phyloP scores from a whole-genome alignment of 257 asterid genomes.

The Handroanthus guayacan region DNA sequence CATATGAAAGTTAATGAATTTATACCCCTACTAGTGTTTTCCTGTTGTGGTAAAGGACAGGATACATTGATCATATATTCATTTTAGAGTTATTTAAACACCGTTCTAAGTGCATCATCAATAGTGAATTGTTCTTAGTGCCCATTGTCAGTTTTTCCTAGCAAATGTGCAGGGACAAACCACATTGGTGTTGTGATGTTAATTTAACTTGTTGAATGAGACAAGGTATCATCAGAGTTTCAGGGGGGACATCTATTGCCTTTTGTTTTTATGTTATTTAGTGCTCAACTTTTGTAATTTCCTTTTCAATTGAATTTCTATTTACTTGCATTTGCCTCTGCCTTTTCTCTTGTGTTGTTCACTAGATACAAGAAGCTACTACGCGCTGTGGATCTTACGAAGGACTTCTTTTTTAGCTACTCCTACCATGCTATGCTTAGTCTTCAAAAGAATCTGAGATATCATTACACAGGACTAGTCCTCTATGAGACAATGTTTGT shows the following conservation, averaged over 20 bases:
- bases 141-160: constrained; percentile 58
- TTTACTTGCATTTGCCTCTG: constrained; percentile 54
- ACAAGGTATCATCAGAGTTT: constrained; percentile 71
- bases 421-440: constrained; percentile 91
- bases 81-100: constrained; percentile 32
- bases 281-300: constrained; percentile 23
- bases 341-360: constrained; percentile 49
- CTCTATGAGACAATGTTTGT: constrained; percentile 93
- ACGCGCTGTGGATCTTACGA: constrained; percentile 87
- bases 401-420: constrained; percentile 98
- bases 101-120: constrained; percentile 37
- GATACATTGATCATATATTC: constrained; percentile 19
- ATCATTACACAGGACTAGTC: constrained; percentile 58
- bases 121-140: constrained; percentile 55
- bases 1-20: constrained; percentile 30
- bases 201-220: constrained; percentile 68
- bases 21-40: constrained; percentile 24
- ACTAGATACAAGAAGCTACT: constrained; percentile 97
- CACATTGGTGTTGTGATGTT: constrained; percentile 73
- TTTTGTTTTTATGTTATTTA: constrained; percentile 38
- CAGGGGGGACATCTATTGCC: constrained; percentile 48
- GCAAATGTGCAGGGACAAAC: constrained; percentile 69
- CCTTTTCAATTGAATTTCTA: constrained; percentile 38
- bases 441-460: constrained; percentile 86
- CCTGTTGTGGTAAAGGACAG: constrained; percentile 27